Evolutionary conservation across 2,329 filamentous ascomycete species (phyloP).

Genomic region (Allantophomopsis cytisporea): DNA sequence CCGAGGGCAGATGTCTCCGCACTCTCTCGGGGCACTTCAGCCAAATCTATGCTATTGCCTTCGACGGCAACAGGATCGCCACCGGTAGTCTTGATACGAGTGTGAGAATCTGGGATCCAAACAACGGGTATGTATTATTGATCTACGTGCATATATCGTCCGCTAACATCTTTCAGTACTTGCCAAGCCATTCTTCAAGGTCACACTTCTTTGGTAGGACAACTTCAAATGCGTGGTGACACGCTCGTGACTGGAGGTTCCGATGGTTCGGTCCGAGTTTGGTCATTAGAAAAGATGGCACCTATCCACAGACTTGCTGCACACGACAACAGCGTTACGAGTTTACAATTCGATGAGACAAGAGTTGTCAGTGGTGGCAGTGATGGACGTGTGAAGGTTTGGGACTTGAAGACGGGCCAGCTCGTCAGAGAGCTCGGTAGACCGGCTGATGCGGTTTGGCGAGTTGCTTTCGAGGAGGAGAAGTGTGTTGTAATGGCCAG

Average conservation of each 20-base stretch:
- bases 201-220: constrained; percentile 91
- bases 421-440: constrained; percentile 83
- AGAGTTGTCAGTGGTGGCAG: constrained; percentile 92
- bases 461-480: constrained; percentile 95
- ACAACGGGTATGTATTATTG: constrained; percentile 52
- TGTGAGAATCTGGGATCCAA: constrained; percentile 91
- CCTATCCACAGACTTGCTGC: constrained; percentile 90
- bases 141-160: neutral
- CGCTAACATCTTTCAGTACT: constrained; percentile 7
- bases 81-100: constrained; percentile 95
- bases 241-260: constrained; percentile 93
- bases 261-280: constrained; percentile 90
- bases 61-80: constrained; percentile 85
- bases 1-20: constrained; percentile 80
- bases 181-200: constrained; percentile 85
- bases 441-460: constrained; percentile 91
- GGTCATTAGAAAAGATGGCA: constrained; percentile 82
- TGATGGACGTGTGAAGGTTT: constrained; percentile 96
- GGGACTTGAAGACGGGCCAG: constrained; percentile 86
- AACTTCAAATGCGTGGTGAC: constrained; percentile 89
- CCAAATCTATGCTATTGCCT: constrained; percentile 97
- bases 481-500: constrained; percentile 95
- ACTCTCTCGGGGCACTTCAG: constrained; percentile 92
- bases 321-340: constrained; percentile 97
- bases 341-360: constrained; percentile 91